Evolutionary conservation across 495 filamentous ascomycete genomes (phyloP).

Genomic region (Amorphotheca resinae): DNA sequence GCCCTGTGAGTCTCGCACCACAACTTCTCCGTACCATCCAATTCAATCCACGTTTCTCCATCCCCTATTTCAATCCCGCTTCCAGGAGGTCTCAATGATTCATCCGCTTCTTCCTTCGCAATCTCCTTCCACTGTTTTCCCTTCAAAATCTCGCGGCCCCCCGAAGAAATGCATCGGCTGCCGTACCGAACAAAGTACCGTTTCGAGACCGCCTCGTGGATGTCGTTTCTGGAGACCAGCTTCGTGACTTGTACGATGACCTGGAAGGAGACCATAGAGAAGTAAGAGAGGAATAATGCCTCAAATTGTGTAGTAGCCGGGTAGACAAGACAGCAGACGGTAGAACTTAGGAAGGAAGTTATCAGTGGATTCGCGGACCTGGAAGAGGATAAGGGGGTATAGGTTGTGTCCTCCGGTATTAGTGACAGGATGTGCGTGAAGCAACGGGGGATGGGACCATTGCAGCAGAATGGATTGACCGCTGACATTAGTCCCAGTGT

Average conservation of each 20-base stretch:
- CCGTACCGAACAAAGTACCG: not conserved
- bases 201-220: not conserved
- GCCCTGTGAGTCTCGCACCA: not conserved
- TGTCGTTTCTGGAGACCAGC: not conserved
- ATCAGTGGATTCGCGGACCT: not conserved
- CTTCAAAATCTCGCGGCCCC: not conserved
- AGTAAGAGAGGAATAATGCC: not conserved
- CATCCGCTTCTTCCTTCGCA: not conserved
- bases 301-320: not conserved
- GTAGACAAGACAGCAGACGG: not conserved
- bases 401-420: not conserved
- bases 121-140: not conserved
- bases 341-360: not conserved
- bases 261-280: not conserved
- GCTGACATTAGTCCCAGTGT: not conserved
- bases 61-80: not conserved
- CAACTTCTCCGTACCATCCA: not conserved
- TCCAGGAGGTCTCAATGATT: not conserved
- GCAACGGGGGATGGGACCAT: not conserved
- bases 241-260: not conserved
- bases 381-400: not conserved
- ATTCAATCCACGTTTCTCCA: not conserved
- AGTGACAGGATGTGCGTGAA: not conserved
- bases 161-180: not conserved
- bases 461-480: not conserved